Conservation (phyloP, 2,329 filamentous ascomycete species). For the Madurella fahalii region DNA sequence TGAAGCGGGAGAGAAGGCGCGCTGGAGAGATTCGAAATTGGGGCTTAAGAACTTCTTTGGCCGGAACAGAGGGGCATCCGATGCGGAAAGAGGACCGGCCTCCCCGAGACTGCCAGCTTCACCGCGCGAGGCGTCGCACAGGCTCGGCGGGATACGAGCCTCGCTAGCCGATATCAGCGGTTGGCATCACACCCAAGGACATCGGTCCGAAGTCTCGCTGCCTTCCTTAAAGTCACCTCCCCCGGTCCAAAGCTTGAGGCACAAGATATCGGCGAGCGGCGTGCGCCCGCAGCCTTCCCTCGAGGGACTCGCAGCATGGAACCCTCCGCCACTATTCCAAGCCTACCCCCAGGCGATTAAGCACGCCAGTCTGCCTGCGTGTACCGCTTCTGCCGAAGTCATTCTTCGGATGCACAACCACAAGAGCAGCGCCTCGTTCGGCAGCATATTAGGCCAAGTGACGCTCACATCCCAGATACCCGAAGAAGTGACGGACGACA, state of each 20-base stretch:
- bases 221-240: conserved; percentile 17
- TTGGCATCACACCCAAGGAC: conserved; percentile 34
- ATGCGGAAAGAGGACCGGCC: conserved; percentile 26
- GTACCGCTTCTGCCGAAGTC: conserved; percentile 63
- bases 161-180: conserved; percentile 44
- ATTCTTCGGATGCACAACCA: conserved; percentile 60
- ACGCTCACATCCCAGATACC: conserved; percentile 23
- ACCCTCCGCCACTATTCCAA: conserved; percentile 75
- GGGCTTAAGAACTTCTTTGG: conserved; percentile 50
- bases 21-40: conserved; percentile 49
- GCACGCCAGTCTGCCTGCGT: conserved; percentile 65
- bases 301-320: conserved; percentile 46
- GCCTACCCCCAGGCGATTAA: conserved; percentile 81
- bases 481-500: conserved; percentile 30
- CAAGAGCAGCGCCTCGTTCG: conserved; percentile 39
- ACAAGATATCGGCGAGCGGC: conserved; percentile 27
- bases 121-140: conserved; percentile 29
- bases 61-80: conserved; percentile 39
- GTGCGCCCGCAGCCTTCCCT: conserved; percentile 21
- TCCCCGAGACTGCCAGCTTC: not conserved
- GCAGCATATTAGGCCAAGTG: conserved; percentile 33
- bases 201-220: conserved; percentile 36
- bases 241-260: conserved; percentile 20
- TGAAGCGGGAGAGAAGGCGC: conserved; percentile 36
- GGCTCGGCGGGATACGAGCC: conserved; percentile 39